Base-by-base conservation (phyloP, 352 stramenopile genomes). In the Blastocystis hominis region DNA sequence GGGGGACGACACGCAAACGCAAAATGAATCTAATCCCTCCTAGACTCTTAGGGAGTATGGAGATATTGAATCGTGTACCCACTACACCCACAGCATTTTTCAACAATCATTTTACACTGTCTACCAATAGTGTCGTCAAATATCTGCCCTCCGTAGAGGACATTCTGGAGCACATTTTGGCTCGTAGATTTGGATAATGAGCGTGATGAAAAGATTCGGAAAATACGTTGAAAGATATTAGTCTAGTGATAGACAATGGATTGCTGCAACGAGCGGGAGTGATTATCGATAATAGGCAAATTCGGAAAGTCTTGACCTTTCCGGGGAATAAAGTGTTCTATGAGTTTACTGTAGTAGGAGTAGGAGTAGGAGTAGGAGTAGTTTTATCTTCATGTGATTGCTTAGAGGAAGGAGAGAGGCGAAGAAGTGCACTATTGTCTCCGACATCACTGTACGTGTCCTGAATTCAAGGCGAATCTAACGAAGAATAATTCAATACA, bases 271-370 rank as follows among this genome's bases (percentile, higher is more conserved):
- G 62, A 30, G 68, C 68, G 1, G 42, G 42, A 3, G 24, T 13
- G 10, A 42, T 78, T 10, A 78, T 78, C n/a, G 68, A 78, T 34
- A 56, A 56, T n/a, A 59, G 36, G 42, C 68, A 40, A 46, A 61
- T 78, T 15, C 30, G 42, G 20, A n/a, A 46, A 9, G 40, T 78
- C 42, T 30, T 78, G 3, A 78, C 68, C 10, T 17, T 78, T 78
- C 68, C 68, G n/a, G 68, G 34, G 9, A 56, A 36, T 61, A 17
- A 30, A 20, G 68, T 78, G 53, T 78, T 61, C 68, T 78, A 59
- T 13, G 68, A 78, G 68, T 78, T 78, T 30, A 36, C 36, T 15
- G 68, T 78, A 61, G 3, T n/a, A n/a, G n/a, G n/a, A n/a, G n/a
- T n/a, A n/a, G n/a, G n/a, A n/a, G n/a, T n/a, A n/a, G n/a, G n/a